Percentiles rank a stretch among this genome's conserved stretches.
Conservation (phyloP, 2,329 filamentous ascomycete genomes). For the Phyllosticta citrichinensis region DNA sequence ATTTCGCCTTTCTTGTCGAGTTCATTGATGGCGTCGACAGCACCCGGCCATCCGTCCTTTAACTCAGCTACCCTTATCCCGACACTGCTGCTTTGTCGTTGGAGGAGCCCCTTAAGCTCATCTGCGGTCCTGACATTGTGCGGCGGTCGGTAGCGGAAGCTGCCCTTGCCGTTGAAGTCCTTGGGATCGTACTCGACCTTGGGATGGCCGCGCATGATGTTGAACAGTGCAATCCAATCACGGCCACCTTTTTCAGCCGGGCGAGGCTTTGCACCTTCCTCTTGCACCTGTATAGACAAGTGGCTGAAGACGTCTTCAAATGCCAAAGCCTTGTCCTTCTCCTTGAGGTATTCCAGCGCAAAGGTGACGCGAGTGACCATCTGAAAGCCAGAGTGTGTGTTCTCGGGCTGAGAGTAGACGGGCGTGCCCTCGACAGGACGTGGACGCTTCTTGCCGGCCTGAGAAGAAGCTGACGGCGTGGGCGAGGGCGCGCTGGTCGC, state of each 20-base stretch:
- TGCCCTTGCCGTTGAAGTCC: conserved; percentile 58
- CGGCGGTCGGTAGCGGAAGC: conserved; percentile 74
- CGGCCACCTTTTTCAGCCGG: conserved; percentile 2
- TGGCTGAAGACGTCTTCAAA: conserved; percentile 73
- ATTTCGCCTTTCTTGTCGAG: conserved; percentile 72
- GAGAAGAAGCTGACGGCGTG: conserved; percentile 37
- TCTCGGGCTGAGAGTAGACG: conserved; percentile 64
- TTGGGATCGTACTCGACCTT: conserved; percentile 49
- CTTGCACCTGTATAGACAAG: conserved; percentile 58
- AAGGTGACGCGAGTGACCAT: conserved; percentile 83
- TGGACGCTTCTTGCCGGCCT: conserved; percentile 43
- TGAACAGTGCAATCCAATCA: conserved; percentile 40
- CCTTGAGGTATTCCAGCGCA: conserved; percentile 68
- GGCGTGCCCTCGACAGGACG: conserved; percentile 45
- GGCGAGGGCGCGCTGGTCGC: conserved; percentile 48
- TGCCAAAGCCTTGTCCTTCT: conserved; percentile 32
- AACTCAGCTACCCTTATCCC: conserved; percentile 80
- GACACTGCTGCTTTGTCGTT: conserved; percentile 68
- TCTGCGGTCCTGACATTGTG: conserved; percentile 72
- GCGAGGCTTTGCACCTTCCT: conserved; percentile 44
- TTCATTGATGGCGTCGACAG: conserved; percentile 64
- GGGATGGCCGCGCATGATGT: conserved; percentile 56
- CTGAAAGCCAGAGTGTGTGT: conserved; percentile 66
- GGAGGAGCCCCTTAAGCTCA: conserved; percentile 70
- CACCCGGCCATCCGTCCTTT: conserved; percentile 90